These are phyloP conservation scores for Didymellaceae sp. DNA, from an alignment of 2,329 filamentous ascomycete genomes.

Conservation along the genomic window DNA sequence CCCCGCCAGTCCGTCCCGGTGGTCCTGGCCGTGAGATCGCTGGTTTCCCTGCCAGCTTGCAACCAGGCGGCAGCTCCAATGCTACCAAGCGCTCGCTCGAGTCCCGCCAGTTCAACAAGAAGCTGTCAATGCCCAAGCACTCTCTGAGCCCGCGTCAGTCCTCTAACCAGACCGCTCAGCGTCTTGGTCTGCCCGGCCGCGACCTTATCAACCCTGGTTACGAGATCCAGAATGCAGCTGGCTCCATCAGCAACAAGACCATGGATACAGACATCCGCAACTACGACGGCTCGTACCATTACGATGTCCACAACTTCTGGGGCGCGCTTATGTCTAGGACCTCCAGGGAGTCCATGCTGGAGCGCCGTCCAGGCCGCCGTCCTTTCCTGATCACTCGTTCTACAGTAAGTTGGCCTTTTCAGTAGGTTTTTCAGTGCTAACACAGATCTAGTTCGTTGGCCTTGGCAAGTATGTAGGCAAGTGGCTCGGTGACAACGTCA, in stretches of 20 bases:
- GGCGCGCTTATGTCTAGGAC: constrained; percentile 75
- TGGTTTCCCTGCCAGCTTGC: constrained; percentile 72
- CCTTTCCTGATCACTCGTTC: constrained; percentile 77
- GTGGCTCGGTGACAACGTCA: constrained; percentile 63
- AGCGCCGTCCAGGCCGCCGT: constrained; percentile 66
- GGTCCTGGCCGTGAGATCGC: constrained; percentile 67
- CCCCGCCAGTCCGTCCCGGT: constrained; percentile 66
- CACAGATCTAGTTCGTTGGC: constrained; percentile 63
- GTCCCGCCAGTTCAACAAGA: constrained; percentile 11
- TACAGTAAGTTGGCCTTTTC: constrained; percentile 50
- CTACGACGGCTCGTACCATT: constrained; percentile 70
- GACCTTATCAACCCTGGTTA: constrained; percentile 71
- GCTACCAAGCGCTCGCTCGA: constrained; percentile 20
- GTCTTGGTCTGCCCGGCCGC: constrained; percentile 65
- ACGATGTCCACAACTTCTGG: constrained; percentile 79
- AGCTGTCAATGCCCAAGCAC: constrained; percentile 13
- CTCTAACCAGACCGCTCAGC: constrained; percentile 45
- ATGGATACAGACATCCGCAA: constrained; percentile 72
- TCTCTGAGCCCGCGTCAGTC: constrained; percentile 25
- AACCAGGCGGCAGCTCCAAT: constrained; percentile 54
- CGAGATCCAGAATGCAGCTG: constrained; percentile 63
- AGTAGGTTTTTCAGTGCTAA: constrained; percentile 2
- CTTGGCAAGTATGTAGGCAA: constrained; percentile 67
- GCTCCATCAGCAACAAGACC: constrained; percentile 54
- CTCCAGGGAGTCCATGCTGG: constrained; percentile 70